These are phyloP conservation scores for Aureobasidium sp. DNA, from an alignment of 2,329 filamentous ascomycete genomes.

Conservation along the genomic window DNA sequence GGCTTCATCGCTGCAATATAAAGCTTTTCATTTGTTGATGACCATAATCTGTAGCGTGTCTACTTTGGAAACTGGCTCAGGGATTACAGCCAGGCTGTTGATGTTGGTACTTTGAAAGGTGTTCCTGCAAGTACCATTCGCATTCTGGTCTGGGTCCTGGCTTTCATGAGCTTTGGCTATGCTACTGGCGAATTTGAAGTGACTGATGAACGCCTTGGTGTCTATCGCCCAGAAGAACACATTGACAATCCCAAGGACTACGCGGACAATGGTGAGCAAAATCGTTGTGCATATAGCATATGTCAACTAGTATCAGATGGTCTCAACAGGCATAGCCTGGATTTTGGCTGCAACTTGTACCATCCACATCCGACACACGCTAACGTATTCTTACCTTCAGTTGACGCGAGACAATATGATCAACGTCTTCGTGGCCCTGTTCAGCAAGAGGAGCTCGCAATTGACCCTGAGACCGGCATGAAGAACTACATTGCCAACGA, in stretches of 20 bases:
- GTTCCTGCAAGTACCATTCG: constrained; percentile 88
- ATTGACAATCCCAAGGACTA: neutral
- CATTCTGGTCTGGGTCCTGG: constrained; percentile 79
- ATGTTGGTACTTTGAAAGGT: constrained; percentile 85
- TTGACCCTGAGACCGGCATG: constrained; percentile 56
- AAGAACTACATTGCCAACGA: constrained; percentile 97
- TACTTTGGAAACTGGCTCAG: constrained; percentile 96
- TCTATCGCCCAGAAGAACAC: constrained; percentile 61
- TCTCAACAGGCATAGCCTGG: no score
- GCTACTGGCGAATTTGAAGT: constrained; percentile 82
- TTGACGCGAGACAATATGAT: constrained; percentile 76
- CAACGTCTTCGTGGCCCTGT: constrained; percentile 66
- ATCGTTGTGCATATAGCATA: no score
- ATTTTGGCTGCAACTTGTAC: no score
- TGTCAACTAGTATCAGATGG: no score
- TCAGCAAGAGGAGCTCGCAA: constrained; percentile 65
- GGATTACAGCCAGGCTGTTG: constrained; percentile 90
- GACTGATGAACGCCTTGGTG: constrained; percentile 68
- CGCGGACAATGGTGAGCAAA: no score
- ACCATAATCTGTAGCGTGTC: constrained; percentile 51
- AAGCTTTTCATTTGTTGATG: neutral
- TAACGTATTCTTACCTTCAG: no score
- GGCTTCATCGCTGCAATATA: constrained; percentile 38
- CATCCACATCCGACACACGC: no score
- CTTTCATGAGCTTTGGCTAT: constrained; percentile 82